Evolutionary conservation across 1,284 basidiomycete genomes (phyloP).

Genomic region (Earliella scabrosa): DNA sequence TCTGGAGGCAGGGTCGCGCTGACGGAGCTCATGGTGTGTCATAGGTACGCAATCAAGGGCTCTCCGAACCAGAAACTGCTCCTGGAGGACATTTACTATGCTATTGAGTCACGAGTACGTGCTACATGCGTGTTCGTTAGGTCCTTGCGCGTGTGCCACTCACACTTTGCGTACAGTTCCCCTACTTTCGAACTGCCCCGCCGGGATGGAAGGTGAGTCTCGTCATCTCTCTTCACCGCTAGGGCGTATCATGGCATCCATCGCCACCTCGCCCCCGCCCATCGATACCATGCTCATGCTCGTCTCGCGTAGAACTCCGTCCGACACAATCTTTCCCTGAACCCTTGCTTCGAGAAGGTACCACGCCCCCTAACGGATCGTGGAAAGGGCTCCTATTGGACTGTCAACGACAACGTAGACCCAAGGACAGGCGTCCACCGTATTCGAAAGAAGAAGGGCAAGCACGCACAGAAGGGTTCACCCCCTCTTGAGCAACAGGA

Average conservation of each 20-base stretch:
- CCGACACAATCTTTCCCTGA: conserved; percentile 91
- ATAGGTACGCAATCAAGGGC: conserved; percentile 84
- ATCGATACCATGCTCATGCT: neutral
- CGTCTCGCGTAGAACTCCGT: conserved; percentile 77
- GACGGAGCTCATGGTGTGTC: neutral
- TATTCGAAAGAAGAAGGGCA: conserved; percentile 80
- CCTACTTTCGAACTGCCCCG: conserved; percentile 81
- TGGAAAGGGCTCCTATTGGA: conserved; percentile 88
- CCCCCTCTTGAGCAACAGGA: conserved; percentile 38
- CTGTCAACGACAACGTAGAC: conserved; percentile 85
- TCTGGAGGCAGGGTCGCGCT: neutral
- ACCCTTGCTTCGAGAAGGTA: conserved; percentile 93
- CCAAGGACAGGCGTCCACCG: conserved; percentile 85
- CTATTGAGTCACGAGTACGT: conserved; percentile 81
- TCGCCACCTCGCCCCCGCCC: neutral
- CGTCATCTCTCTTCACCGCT: neutral
- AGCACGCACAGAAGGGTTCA: conserved; percentile 50
- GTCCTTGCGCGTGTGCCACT: conserved; percentile 6
- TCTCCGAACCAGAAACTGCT: conserved; percentile 82
- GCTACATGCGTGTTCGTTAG: neutral
- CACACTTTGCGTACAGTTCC: conserved; percentile 60
- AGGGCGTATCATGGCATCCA: neutral
- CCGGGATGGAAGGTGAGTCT: conserved; percentile 82
- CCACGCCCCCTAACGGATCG: conserved; percentile 87
- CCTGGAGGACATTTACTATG: conserved; percentile 86